Evolutionary conservation across 176 grass and related monocot genomes (phyloP).

Genomic region (Saccharum spontaneum): DNA sequence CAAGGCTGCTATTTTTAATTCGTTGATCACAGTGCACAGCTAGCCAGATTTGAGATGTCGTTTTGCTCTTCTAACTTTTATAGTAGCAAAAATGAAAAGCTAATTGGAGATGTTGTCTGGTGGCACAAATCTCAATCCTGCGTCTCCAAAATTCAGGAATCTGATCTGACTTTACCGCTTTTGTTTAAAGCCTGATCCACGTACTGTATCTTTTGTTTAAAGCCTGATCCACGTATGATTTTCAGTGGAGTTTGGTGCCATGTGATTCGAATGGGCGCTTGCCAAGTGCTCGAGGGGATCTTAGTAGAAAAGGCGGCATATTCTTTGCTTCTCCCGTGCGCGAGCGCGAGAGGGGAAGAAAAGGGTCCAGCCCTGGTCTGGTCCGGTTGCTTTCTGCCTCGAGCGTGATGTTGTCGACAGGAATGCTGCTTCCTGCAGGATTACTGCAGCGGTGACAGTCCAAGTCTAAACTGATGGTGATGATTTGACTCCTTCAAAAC

Average conservation of each 20-base stretch:
- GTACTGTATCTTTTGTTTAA: constrained; percentile 24
- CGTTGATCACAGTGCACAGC: background rate
- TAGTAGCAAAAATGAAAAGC: background rate
- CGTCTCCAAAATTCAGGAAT: constrained; percentile 38
- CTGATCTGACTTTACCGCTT: constrained; percentile 25
- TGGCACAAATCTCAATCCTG: constrained; percentile 45
- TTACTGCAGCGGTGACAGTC: background rate
- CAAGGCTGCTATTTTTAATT: background rate
- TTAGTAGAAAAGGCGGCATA: background rate
- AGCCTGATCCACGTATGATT: constrained; percentile 18
- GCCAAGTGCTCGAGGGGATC: constrained; percentile 23
- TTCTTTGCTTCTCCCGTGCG: constrained; percentile 31
- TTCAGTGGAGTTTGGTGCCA: constrained; percentile 14
- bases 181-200: constrained; percentile 10
- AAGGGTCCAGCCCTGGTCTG: background rate
- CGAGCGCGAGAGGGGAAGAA: background rate
- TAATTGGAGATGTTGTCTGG: background rate
- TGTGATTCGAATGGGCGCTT: constrained; percentile 31
- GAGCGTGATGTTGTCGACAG: constrained; percentile 5
- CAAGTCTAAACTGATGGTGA: background rate
- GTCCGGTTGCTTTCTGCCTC: background rate
- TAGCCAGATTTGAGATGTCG: constrained; percentile 10
- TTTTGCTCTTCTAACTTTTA: constrained; percentile 5
- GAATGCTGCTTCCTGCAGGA: background rate
- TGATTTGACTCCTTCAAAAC: background rate